Conservation (phyloP, 179 eudicot species). For the Vitellaria paradoxa region DNA sequence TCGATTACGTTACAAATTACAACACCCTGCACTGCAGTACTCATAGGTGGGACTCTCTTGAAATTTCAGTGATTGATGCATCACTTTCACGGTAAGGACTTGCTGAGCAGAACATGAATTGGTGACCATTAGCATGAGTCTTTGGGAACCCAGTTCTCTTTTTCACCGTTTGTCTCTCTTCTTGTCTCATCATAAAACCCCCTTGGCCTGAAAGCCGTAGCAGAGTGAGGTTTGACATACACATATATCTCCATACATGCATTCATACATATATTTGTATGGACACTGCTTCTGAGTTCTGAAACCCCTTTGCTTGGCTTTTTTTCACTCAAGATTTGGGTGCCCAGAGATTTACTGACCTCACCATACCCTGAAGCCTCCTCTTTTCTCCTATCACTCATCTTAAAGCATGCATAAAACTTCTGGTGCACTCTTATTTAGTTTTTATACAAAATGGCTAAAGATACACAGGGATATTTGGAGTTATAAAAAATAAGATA, state of each 20-base stretch:
- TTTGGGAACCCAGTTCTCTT: not conserved
- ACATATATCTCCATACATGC: no score
- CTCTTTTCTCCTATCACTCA: no score
- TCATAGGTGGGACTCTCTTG: not conserved
- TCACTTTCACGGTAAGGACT: not conserved
- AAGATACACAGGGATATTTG: no score
- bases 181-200: conserved; percentile 5
- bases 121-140: conserved; percentile 8
- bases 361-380: not conserved
- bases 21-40: no score
- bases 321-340: not conserved
- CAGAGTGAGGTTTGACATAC: conserved; percentile 5
- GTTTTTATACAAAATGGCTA: no score
- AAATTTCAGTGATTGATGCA: not conserved
- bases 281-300: not conserved
- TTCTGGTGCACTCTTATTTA: no score
- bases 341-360: not conserved
- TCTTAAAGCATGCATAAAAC: no score
- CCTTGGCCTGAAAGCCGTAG: not conserved
- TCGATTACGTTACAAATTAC: not conserved
- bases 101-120: not conserved
- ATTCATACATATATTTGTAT: no score
- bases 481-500: no score
- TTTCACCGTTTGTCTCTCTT: not conserved
- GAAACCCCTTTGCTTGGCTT: not conserved